These are phyloP conservation scores for Neofusicoccum kwambonambiense DNA, from an alignment of 2,329 filamentous ascomycete genomes.

Conservation along the genomic window DNA sequence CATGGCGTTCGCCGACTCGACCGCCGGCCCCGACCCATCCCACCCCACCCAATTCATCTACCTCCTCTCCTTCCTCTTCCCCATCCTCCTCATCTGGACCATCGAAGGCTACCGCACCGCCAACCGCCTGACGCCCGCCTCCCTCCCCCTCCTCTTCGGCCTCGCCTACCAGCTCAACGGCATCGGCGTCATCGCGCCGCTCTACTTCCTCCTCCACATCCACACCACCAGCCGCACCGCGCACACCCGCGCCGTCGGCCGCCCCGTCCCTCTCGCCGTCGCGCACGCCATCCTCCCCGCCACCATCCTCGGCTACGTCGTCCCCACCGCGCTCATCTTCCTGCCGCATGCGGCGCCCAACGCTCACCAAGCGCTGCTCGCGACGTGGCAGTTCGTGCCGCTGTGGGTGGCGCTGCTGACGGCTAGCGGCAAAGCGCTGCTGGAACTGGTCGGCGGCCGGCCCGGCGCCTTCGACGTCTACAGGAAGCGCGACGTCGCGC, in stretches of 20 bases:
- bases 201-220: slow-evolving; percentile 25
- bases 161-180: not conserved
- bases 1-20: not conserved
- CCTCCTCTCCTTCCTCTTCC: not conserved
- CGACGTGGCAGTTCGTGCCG: slow-evolving; percentile 22
- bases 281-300: slow-evolving; percentile 26
- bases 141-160: slow-evolving; percentile 3
- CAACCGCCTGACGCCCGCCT: not conserved
- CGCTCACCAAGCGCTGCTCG: slow-evolving; percentile 23
- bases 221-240: slow-evolving; percentile 17
- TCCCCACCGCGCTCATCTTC: slow-evolving; percentile 28
- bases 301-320: slow-evolving; percentile 25
- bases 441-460: not conserved
- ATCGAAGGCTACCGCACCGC: slow-evolving; percentile 10
- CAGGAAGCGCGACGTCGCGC: not conserved
- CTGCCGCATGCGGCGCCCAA: slow-evolving; percentile 22
- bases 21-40: not conserved
- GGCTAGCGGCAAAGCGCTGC: not conserved
- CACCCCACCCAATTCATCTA: slow-evolving; percentile 10
- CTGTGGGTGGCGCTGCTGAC: not conserved
- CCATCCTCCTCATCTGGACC: slow-evolving; percentile 14
- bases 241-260: slow-evolving; percentile 20
- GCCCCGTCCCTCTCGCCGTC: slow-evolving; percentile 20
- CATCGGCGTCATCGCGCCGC: slow-evolving; percentile 23
- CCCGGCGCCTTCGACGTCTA: not conserved